Conservation (phyloP, 2,329 filamentous ascomycete species). For the Elsinoe fawcettii region DNA sequence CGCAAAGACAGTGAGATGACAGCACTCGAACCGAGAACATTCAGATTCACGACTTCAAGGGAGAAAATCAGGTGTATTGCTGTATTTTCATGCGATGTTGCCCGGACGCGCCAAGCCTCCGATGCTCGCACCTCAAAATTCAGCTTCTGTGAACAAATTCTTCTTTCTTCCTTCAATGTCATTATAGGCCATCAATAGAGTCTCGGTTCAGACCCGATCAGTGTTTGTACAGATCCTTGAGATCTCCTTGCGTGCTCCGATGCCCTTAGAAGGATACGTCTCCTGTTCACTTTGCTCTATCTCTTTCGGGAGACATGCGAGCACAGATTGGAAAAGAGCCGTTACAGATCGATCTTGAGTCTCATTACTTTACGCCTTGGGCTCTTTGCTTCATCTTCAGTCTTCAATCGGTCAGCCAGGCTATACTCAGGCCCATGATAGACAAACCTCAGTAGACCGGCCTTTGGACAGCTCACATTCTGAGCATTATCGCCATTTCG, state of each 20-base stretch:
- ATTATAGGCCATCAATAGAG: constrained; percentile 93
- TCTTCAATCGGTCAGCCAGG: constrained; percentile 24
- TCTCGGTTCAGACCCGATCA: constrained; percentile 87
- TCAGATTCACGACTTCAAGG: too few species aligned
- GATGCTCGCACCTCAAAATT: constrained; percentile 13
- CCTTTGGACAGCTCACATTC: constrained; percentile 78
- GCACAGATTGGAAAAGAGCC: constrained; percentile 37
- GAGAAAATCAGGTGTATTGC: too few species aligned
- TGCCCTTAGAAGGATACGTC: constrained; percentile 73
- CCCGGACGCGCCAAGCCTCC: background rate
- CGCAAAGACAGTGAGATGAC: too few species aligned
- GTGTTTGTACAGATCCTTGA: constrained; percentile 83
- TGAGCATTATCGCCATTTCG: constrained; percentile 67
- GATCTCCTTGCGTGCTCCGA: constrained; percentile 94
- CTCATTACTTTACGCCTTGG: constrained; percentile 27
- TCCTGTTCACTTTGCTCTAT: constrained; percentile 50
- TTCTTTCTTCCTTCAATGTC: constrained; percentile 59
- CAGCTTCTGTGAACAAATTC: constrained; percentile 18
- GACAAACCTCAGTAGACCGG: constrained; percentile 58
- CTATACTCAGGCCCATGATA: background rate
- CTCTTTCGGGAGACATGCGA: constrained; percentile 42
- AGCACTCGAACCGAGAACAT: too few species aligned
- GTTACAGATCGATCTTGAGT: constrained; percentile 31
- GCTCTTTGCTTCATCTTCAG: constrained; percentile 77
- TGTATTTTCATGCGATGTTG: background rate